Base-by-base conservation (phyloP, 805 yeast genomes). In the Lipomyces yamadae region DNA sequence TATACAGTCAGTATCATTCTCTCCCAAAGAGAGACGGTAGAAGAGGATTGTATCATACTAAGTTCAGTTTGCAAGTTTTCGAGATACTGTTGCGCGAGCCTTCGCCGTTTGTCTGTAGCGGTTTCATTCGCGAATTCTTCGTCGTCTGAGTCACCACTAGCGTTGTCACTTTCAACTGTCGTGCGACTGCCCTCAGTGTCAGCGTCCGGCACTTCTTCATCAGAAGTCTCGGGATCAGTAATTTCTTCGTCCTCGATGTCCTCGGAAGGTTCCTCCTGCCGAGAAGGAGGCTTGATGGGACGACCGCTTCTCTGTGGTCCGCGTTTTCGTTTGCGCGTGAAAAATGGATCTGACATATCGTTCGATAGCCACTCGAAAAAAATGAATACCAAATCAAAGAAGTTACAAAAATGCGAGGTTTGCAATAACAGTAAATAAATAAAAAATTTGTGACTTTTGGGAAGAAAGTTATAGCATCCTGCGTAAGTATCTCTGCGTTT, bases 21-120 rank as follows among this genome's bases (percentile, higher is more conserved):
- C 8, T 59, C 7, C 48, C 10, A 42, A 15, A 42, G 3, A 3
- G 48, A 7, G 24, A 7, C 3, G n/a, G 48, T 24, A 24, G 24
- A 24, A 4, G 7, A 42, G 48, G 48, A 42, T 15, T n/a, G 48
- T 3, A 35, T 52, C 64, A 30, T 45, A 67, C 68, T 76, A 13
- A 77, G 68, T 68, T 89, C 91, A 2, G 81, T 79, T 76, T 90
- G 86, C 74, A 95, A 79, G 74, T 89, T 90, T 57, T 89, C 92
- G 69, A 95, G 81, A 77, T 95, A 95, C 78, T 93, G 95, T 78
- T 92, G 92, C 18, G 98, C 98, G 67, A 95, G 82, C 75, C 98
- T 83, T 79, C 99, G 86, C 78, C 99, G 86, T 78, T 91, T 92
- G 75, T 95, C 99, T 0, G 97, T 96, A 7, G 93, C 96, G 58